Percentiles rank a stretch among this genome's conserved stretches.
phyloP scores from a whole-genome alignment of 768 basidiomycete species.

The Phaeotremella skinneri region DNA sequence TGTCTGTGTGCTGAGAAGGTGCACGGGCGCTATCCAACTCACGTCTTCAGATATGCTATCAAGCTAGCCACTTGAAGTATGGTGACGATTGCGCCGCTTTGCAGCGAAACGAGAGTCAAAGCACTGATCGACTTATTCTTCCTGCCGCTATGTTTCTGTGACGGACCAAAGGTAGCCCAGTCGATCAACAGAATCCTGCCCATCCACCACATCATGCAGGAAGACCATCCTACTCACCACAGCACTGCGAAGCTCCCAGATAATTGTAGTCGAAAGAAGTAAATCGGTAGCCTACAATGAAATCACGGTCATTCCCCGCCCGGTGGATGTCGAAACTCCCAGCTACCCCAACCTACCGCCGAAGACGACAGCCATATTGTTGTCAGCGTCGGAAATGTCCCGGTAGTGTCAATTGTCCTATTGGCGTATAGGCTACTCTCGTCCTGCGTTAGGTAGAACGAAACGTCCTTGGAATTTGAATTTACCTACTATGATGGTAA shows the following conservation, averaged over 20 bases:
- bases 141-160: neutral
- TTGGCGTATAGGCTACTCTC: constrained; percentile 1
- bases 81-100: constrained; percentile 22
- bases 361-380: constrained; percentile 6
- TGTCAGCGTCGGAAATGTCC: constrained; percentile 3
- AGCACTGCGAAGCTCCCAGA: constrained; percentile 13
- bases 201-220: too few species aligned
- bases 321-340: constrained; percentile 2
- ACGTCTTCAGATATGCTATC: constrained; percentile 17
- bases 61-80: constrained; percentile 18
- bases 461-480: neutral
- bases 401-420: neutral
- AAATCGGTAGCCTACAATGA: constrained; percentile 21
- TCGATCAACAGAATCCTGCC: too few species aligned
- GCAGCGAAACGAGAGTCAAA: constrained; percentile 14
- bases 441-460: neutral
- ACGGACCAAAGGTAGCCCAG: neutral
- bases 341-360: neutral
- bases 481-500: neutral
- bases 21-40: constrained; percentile 6
- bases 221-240: constrained; percentile 10
- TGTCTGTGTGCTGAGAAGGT: too few species aligned
- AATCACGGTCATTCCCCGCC: constrained; percentile 5
- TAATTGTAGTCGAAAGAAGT: constrained; percentile 10
- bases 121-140: constrained; percentile 1